Conservation (phyloP, 257 asterid species). For the Capsicum baccatum region DNA sequence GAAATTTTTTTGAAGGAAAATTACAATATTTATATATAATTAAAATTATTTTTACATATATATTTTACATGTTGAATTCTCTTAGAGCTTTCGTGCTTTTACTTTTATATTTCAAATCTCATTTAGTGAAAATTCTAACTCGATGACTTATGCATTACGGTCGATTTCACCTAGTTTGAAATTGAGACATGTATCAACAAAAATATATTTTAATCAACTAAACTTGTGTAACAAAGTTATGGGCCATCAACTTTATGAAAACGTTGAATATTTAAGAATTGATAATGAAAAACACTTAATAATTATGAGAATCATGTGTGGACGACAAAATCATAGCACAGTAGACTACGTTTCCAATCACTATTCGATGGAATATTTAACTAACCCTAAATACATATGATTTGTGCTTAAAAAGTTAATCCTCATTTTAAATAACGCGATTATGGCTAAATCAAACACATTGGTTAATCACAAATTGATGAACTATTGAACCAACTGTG, state of each 20-base stretch:
- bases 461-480: background rate
- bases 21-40: too few species aligned
- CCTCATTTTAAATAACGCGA: background rate
- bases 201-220: background rate
- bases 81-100: too few species aligned
- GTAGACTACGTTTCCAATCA: constrained; percentile 29
- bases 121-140: too few species aligned
- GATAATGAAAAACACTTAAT: constrained; percentile 29
- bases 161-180: too few species aligned
- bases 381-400: background rate
- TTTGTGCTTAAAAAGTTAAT: background rate
- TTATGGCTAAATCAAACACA: background rate
- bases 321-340: constrained; percentile 54
- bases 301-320: constrained; percentile 38
- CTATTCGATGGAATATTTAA: constrained; percentile 23
- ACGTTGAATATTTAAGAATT: constrained; percentile 29
- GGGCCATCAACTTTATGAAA: constrained; percentile 29
- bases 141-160: too few species aligned
- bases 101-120: too few species aligned
- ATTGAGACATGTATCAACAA: too few species aligned
- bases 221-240: background rate
- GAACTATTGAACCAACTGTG: background rate
- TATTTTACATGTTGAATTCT: too few species aligned
- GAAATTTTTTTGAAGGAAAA: too few species aligned
- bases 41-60: too few species aligned